phyloP scores from a whole-genome alignment of 306 rosid species.

The Fagus crenata region DNA sequence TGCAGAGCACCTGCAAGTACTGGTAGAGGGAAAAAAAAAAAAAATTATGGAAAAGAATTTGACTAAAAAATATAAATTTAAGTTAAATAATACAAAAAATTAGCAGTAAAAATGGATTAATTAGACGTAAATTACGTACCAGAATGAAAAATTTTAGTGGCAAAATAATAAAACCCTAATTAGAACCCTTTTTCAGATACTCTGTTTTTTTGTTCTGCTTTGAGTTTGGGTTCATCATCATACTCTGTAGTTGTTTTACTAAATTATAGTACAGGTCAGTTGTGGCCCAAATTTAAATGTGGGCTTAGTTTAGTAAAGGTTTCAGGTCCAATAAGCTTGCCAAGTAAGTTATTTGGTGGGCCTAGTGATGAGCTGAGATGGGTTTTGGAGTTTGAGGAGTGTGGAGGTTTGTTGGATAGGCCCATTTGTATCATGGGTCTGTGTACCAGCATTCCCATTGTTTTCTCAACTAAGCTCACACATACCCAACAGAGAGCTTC shows the following conservation, averaged over 20 bases:
- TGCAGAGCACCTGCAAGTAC: constrained; percentile 25
- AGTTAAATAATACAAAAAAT: background rate
- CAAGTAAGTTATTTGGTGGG: background rate
- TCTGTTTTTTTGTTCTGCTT: background rate
- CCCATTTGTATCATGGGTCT: background rate
- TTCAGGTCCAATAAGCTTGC: background rate
- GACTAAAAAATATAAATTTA: background rate
- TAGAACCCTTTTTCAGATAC: constrained; percentile 1
- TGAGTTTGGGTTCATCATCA: constrained; percentile 16
- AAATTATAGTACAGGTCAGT: background rate
- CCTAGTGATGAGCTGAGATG: background rate
- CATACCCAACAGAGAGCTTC: too few species aligned
- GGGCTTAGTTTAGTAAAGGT: background rate
- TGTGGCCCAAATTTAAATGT: background rate
- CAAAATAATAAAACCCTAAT: constrained; percentile 11
- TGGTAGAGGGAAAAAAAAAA: background rate
- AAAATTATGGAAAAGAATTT: background rate
- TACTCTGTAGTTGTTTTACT: background rate
- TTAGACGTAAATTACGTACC: constrained; percentile 6
- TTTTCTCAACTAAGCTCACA: too few species aligned
- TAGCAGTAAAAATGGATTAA: background rate
- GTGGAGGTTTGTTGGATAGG: background rate
- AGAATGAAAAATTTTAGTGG: background rate
- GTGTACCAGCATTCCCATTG: too few species aligned
- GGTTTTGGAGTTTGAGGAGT: background rate